Percentiles rank a stretch among this genome's conserved stretches.
phyloP scores from a whole-genome alignment of 1,284 basidiomycete species.

The Marasmius oreades region DNA sequence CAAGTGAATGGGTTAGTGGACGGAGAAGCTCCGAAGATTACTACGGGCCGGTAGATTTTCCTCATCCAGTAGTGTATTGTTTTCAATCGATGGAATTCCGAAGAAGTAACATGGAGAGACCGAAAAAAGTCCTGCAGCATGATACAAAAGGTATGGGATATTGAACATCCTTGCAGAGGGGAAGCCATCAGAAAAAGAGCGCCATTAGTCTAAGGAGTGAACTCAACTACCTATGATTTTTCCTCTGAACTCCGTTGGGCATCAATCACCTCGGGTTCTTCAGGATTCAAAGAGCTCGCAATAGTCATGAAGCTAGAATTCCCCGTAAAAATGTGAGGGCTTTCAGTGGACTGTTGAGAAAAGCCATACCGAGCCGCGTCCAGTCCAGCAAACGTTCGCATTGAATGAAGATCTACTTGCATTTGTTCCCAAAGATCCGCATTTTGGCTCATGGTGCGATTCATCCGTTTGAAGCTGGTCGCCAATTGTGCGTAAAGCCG shows the following conservation, averaged over 20 bases:
- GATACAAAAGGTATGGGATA: too few relatives aligned
- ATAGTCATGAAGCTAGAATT: slow-evolving; percentile 12
- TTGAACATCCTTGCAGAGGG: too few relatives aligned
- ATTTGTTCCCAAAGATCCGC: slow-evolving; percentile 69
- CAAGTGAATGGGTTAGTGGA: slow-evolving; percentile 52
- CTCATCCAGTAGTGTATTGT: background rate
- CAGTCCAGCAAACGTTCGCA: slow-evolving; percentile 65
- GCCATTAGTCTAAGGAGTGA: too few relatives aligned
- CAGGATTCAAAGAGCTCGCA: slow-evolving; percentile 7
- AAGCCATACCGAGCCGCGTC: slow-evolving; percentile 66
- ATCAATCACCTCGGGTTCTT: slow-evolving; percentile 8
- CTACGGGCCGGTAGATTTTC: slow-evolving; percentile 39
- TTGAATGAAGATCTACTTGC: slow-evolving; percentile 66
- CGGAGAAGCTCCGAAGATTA: slow-evolving; percentile 36
- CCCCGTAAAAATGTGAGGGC: background rate
- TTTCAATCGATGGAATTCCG: background rate
- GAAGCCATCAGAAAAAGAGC: too few relatives aligned
- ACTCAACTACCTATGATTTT: background rate
- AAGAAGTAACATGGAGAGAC: too few relatives aligned
- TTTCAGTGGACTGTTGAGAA: background rate
- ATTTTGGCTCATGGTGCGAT: slow-evolving; percentile 58
- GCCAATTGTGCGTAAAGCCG: slow-evolving; percentile 68
- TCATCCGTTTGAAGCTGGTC: slow-evolving; percentile 55
- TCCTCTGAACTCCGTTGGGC: background rate
- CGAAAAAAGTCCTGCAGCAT: too few relatives aligned